Evolutionary conservation across 192 early-diverging fungal species (phyloP), one percentile per base, ranked within the genome.

Genomic region (Linnemannia zychae): DNA sequence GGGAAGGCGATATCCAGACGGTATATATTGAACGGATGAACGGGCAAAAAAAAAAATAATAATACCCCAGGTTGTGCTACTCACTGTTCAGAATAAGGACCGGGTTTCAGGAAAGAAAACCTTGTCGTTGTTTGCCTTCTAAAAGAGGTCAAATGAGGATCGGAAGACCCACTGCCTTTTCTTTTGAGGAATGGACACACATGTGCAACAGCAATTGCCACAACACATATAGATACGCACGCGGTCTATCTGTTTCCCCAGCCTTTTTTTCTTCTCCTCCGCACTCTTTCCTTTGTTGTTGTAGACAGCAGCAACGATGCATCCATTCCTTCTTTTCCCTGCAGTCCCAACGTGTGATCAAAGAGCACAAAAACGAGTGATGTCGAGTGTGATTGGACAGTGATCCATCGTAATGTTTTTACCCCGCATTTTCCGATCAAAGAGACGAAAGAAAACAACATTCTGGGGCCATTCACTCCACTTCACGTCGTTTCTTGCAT

Each of bases 61-160:
- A n/a, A n/a, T n/a, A n/a, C n/a, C n/a, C n/a, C n/a, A n/a, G n/a
- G n/a, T n/a, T n/a, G n/a, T n/a, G n/a, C n/a, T n/a, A n/a, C n/a
- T n/a, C n/a, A n/a, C n/a, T n/a, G n/a, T n/a, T n/a, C n/a, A n/a
- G n/a, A n/a, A n/a, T n/a, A n/a, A n/a, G n/a, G n/a, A n/a, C n/a
- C n/a, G n/a, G n/a, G n/a, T n/a, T n/a, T n/a, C n/a, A n/a, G n/a
- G n/a, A n/a, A n/a, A 63, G 57, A 13, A 63, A 63, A 63, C 57
- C 57, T 63, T 63, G n/a, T 60, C 57, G 24, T 13, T 60, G 57
- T 60, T 60, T 60, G 57, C 57, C 57, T 63, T 63, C 57, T 31
- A 63, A 63, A 63, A 63, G 28, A 63, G 57, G 57, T 63, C 57
- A 63, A 63, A 63, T 63, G 57, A 13, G 24, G 28, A 63, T 15